Percentiles rank a stretch among this genome's conserved stretches.
phyloP scores from a whole-genome alignment of 768 basidiomycete genomes.

The Mycena leptocephala region DNA sequence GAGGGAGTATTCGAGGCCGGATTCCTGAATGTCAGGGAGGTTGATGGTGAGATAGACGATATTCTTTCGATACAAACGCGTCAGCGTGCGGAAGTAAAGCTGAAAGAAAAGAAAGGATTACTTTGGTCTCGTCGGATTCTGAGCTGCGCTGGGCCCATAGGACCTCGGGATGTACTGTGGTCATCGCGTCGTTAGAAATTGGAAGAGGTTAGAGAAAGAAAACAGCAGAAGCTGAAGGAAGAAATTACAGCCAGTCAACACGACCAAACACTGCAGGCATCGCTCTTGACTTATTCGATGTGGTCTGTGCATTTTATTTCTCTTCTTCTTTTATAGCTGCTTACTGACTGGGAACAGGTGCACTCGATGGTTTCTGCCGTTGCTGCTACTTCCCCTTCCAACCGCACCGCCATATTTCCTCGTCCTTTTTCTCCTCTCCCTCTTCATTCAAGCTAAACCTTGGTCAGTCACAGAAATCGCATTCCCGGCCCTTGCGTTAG shows the following conservation, averaged over 20 bases:
- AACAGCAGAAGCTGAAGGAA: conserved; percentile 33
- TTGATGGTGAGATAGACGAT: conserved; percentile 90
- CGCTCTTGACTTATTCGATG: conserved; percentile 52
- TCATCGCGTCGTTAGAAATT: conserved; percentile 52
- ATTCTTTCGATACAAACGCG: conserved; percentile 70
- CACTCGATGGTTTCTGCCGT: conserved; percentile 88
- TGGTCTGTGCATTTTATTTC: conserved; percentile 58
- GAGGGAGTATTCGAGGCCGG: conserved; percentile 73
- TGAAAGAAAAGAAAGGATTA: conserved; percentile 46
- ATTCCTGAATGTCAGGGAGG: conserved; percentile 78
- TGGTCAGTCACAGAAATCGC: conserved; percentile 68
- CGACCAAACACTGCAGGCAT: neutral
- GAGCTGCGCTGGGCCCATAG: conserved; percentile 97
- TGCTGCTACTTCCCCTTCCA: conserved; percentile 84
- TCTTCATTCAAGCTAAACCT: conserved; percentile 87
- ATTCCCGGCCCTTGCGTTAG: neutral
- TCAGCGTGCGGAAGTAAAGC: conserved; percentile 28
- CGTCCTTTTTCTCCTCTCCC: conserved; percentile 81
- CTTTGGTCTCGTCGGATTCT: conserved; percentile 76
- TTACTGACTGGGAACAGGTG: conserved; percentile 62
- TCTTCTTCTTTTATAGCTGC: neutral
- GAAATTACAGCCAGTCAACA: neutral
- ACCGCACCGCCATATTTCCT: conserved; percentile 88
- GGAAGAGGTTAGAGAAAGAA: conserved; percentile 44
- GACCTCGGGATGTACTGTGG: conserved; percentile 83